These are phyloP conservation scores for Colletotrichum acutatum DNA, from an alignment of 2,329 filamentous ascomycete species.

Conservation along the genomic window DNA sequence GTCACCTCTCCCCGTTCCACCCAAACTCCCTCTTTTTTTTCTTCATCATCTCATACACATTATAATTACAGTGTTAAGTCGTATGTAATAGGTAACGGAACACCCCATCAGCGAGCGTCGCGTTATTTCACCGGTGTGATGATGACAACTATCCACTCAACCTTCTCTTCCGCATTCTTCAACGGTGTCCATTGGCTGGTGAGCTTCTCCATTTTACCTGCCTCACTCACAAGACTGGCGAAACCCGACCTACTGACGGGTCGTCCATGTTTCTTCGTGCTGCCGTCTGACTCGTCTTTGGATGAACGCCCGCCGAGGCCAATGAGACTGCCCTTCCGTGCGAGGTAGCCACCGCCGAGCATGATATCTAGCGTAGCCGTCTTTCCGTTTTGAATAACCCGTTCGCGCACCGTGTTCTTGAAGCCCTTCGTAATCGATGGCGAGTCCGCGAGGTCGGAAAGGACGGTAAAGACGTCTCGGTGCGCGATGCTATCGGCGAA, in stretches of 20 bases:
- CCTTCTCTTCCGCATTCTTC: constrained; percentile 30
- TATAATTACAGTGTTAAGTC: constrained; percentile 1
- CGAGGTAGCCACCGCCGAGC: constrained; percentile 24
- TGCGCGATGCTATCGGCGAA: constrained; percentile 49
- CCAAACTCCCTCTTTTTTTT: not conserved
- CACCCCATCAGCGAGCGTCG: not conserved
- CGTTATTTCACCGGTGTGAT: constrained; percentile 26
- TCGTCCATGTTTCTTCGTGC: constrained; percentile 11
- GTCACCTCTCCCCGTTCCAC: not conserved
- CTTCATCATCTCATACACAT: constrained; percentile 3
- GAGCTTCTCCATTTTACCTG: constrained; percentile 27
- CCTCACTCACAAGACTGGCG: constrained; percentile 28
- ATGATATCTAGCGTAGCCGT: constrained; percentile 46
- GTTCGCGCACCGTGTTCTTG: constrained; percentile 55
- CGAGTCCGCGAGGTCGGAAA: constrained; percentile 58
- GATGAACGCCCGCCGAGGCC: constrained; percentile 26
- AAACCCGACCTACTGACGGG: constrained; percentile 31
- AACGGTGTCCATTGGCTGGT: constrained; percentile 36
- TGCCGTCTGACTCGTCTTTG: constrained; percentile 19
- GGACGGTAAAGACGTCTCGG: constrained; percentile 66
- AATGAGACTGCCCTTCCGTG: constrained; percentile 34
- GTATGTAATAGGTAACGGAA: not conserved
- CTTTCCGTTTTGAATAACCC: constrained; percentile 48
- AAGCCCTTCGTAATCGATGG: constrained; percentile 56
- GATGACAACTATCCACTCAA: constrained; percentile 35